Evolutionary conservation across 352 stramenopile species (phyloP).

Genomic region (Peronospora belbahrii): DNA sequence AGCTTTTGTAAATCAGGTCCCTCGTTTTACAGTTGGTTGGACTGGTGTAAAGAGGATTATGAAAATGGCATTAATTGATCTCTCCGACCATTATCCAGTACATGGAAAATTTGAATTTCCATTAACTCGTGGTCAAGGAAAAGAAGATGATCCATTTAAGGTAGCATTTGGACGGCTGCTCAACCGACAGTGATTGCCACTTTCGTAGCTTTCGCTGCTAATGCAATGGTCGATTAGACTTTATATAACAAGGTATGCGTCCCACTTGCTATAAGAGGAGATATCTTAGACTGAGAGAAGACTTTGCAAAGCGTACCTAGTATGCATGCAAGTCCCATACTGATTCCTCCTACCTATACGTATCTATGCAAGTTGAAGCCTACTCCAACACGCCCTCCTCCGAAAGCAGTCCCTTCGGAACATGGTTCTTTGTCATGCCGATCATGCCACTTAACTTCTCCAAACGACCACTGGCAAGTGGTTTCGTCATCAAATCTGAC

Average conservation of each 20-base stretch:
- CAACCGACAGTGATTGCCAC: constrained; percentile 57
- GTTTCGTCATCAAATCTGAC: constrained; percentile 1
- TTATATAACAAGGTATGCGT: too few species aligned
- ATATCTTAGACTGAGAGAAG: too few species aligned
- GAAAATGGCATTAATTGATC: constrained; percentile 53
- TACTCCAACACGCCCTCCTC: too few species aligned
- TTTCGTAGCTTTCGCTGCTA: constrained; percentile 68
- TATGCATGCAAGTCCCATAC: too few species aligned
- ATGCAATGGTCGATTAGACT: constrained; percentile 35
- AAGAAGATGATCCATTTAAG: constrained; percentile 44
- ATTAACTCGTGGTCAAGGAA: constrained; percentile 31
- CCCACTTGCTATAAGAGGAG: too few species aligned
- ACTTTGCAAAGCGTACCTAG: too few species aligned
- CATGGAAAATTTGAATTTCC: constrained; percentile 60
- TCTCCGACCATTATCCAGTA: constrained; percentile 79
- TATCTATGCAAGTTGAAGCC: too few species aligned
- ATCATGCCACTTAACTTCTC: too few species aligned
- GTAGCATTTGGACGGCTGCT: constrained; percentile 72
- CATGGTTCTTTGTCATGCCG: too few species aligned
- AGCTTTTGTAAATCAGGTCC: constrained; percentile 45
- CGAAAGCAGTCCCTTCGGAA: too few species aligned
- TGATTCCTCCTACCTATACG: too few species aligned
- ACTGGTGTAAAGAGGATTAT: constrained; percentile 41
- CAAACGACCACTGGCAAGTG: too few species aligned
- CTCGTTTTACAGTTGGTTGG: constrained; percentile 57